A percentile compares a stretch with the other conserved stretches of the same genome.
These are phyloP conservation scores for Pholiota conissans DNA, from an alignment of 768 basidiomycete genomes.

Conservation along the genomic window DNA sequence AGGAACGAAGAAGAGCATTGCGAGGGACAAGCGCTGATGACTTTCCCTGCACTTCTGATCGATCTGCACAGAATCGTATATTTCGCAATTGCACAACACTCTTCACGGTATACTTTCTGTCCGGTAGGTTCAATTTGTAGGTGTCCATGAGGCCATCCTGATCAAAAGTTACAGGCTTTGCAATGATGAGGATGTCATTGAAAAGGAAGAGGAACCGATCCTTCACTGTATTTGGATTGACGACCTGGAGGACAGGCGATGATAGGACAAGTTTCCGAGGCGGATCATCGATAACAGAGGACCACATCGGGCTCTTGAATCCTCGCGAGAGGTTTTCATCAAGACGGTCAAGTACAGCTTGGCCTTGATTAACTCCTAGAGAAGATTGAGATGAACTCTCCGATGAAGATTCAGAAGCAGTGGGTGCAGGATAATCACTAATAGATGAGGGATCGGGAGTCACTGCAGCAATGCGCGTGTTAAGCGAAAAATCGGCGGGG, in stretches of 20 bases:
- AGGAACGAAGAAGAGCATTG: constrained; percentile 66
- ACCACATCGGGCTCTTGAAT: constrained; percentile 56
- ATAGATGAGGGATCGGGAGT: constrained; percentile 80
- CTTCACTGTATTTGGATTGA: constrained; percentile 91
- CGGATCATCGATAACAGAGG: constrained; percentile 76
- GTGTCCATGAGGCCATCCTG: constrained; percentile 61
- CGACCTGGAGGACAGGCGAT: constrained; percentile 89
- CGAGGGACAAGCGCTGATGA: constrained; percentile 39
- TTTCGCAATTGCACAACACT: constrained; percentile 80
- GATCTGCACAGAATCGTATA: constrained; percentile 68
- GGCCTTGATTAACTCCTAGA: constrained; percentile 44
- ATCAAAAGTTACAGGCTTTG: constrained; percentile 82
- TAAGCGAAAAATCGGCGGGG: constrained; percentile 42
- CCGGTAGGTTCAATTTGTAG: constrained; percentile 54
- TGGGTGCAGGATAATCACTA: constrained; percentile 67
- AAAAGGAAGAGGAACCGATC: constrained; percentile 98
- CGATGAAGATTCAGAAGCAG: constrained; percentile 73
- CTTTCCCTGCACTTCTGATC: constrained; percentile 57
- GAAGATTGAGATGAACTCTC: constrained; percentile 72
- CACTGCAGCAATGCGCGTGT: constrained; percentile 54
- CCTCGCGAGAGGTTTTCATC: constrained; percentile 70
- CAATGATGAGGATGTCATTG: constrained; percentile 89
- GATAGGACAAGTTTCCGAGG: constrained; percentile 84
- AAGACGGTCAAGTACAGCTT: constrained; percentile 63
- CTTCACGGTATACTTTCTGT: constrained; percentile 86